Base-by-base conservation (phyloP, 176 grass and related monocot species). In the Panicum miliaceum region DNA sequence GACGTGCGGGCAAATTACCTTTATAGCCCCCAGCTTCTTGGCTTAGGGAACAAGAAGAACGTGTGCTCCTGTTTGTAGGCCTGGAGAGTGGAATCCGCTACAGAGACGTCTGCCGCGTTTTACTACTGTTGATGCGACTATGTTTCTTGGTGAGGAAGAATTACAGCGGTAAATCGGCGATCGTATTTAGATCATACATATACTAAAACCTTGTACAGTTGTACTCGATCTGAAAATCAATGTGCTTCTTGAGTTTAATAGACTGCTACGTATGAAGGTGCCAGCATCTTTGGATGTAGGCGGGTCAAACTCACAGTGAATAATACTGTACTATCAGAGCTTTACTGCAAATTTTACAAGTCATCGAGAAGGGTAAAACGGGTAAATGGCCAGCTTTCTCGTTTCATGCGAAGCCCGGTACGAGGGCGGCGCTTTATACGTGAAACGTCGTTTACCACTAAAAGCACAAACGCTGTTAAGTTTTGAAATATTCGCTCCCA, bases 11-110 rank as follows among this genome's bases (percentile, higher is more conserved):
- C 2, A 83, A 75, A 73, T 86, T 63, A 74, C 80, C 12, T 86
- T 79, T 90, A 61, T 87, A 79, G 1, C 84, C 84, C 36, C 51
- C 79, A 5, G 0, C 66, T 83, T 90, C 84, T 83, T 90, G 88
- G 74, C 88, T 83, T 90, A 73, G 59, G 88, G 88, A 83, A 16
- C 84, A 83, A 82, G 84, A 78, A 86, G 73, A 72, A 77, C 61
- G 71, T 73, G 71, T 73, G 45, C 26, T 27, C 48, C 16, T 15
- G 15, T 81, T 85, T 35, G 27, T 2, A 3, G 35, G 34, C 76
- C 25, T 3, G 23, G 35, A 43, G 47, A 57, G 40, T 27, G 47
- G 36, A 40, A 42, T 76, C 35, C 11, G 20, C 45, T 62, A 26
- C 40, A 13, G 8, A 80, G 19, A 68, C 64, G 7, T 62, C 10